Conservation (phyloP, 2,329 filamentous ascomycete genomes). For the Colletotrichum sp. region DNA sequence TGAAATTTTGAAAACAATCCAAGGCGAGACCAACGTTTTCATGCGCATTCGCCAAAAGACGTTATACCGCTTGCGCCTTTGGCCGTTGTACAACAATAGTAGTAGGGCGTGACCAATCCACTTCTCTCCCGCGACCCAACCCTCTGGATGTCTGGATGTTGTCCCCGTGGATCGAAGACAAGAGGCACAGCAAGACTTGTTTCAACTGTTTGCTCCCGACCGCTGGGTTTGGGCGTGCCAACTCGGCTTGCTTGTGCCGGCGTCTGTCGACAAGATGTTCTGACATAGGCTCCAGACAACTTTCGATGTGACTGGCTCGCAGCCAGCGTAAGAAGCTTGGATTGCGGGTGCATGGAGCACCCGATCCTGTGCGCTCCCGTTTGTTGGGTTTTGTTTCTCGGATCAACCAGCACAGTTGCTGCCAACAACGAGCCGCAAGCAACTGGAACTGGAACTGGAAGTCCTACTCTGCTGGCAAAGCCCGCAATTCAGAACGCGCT, state of each 20-base stretch:
- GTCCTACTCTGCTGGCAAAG: background rate
- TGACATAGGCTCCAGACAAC: background rate
- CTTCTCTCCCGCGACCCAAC: background rate
- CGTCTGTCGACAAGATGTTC: background rate
- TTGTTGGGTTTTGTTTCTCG: background rate
- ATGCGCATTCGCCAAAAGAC: slow-evolving; percentile 6
- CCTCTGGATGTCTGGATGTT: background rate
- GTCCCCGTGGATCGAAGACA: slow-evolving; percentile 14
- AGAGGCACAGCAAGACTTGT: slow-evolving; percentile 5
- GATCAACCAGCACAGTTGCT: background rate
- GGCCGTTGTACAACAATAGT: background rate
- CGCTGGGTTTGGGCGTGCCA: background rate
- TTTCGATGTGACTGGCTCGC: background rate
- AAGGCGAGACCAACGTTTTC: background rate
- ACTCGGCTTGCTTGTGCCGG: background rate
- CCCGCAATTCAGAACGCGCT: background rate
- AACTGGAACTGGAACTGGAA: background rate
- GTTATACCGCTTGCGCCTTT: slow-evolving; percentile 6
- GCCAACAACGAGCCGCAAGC: background rate
- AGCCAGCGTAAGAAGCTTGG: background rate
- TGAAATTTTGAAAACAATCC: background rate
- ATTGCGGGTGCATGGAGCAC: background rate
- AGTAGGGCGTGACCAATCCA: background rate
- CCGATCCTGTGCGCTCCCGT: background rate
- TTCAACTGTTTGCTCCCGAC: background rate